Conservation (phyloP, 805 yeast genomes). For the Torulaspora maleeae region DNA sequence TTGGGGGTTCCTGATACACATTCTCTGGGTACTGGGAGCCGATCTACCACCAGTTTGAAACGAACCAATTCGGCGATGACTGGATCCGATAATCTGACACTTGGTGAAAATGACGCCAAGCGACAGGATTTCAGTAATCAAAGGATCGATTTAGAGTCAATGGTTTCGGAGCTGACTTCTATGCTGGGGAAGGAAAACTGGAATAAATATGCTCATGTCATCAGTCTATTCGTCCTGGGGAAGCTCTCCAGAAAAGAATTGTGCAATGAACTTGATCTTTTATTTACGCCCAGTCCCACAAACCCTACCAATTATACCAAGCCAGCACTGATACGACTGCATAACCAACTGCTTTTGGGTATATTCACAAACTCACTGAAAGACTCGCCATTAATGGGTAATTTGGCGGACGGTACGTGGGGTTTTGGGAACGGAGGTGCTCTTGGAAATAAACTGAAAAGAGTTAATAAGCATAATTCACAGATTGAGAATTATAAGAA, state of each 20-base stretch:
- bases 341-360: conserved; percentile 76
- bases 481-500: conserved; percentile 80
- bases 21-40: conserved; percentile 3
- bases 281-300: conserved; percentile 37
- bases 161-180: conserved; percentile 70
- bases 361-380: conserved; percentile 79
- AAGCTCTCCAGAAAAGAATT: conserved; percentile 74
- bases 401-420: conserved; percentile 55
- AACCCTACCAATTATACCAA: conserved; percentile 5
- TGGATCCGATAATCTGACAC: conserved; percentile 9
- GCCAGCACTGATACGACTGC: conserved; percentile 41
- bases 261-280: conserved; percentile 50
- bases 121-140: conserved; percentile 12
- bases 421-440: conserved; percentile 47
- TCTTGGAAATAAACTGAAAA: conserved; percentile 41
- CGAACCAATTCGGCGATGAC: conserved; percentile 5
- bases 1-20: conserved; percentile 1
- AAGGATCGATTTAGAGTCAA: conserved; percentile 56
- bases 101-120: conserved; percentile 5
- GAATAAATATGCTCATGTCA: conserved; percentile 79
- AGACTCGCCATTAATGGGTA: conserved; percentile 65
- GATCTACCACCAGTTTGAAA: conserved; percentile 3
- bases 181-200: conserved; percentile 67
- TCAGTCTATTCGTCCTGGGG: conserved; percentile 73
- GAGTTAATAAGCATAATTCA: conserved; percentile 46